phyloP scores from a whole-genome alignment of 768 basidiomycete species.

The Amanita fuliginea region DNA sequence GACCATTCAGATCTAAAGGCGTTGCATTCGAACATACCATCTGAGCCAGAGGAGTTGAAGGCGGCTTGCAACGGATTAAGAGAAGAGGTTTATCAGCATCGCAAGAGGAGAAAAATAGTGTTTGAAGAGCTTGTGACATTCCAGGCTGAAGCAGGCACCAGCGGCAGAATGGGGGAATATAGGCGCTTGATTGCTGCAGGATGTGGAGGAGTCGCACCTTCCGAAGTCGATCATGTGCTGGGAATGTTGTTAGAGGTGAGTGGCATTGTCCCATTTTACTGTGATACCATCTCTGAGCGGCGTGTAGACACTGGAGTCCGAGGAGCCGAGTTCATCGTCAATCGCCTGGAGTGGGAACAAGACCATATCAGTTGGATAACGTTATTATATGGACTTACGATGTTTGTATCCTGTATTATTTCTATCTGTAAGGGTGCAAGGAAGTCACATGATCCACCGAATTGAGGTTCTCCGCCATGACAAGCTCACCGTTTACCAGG shows the following conservation, averaged over 20 bases:
- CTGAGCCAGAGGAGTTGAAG: constrained; percentile 41
- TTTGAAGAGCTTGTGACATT: constrained; percentile 72
- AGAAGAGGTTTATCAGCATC: constrained; percentile 53
- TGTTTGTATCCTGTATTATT: not conserved
- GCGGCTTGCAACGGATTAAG: constrained; percentile 48
- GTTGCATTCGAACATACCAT: constrained; percentile 47
- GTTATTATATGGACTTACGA: not conserved
- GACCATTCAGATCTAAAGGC: constrained; percentile 55
- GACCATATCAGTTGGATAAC: constrained; percentile 19
- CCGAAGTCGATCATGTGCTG: constrained; percentile 84
- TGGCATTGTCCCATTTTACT: constrained; percentile 1
- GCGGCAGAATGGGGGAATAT: constrained; percentile 83
- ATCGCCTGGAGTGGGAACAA: constrained; percentile 34
- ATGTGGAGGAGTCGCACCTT: constrained; percentile 74
- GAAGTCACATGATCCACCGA: constrained; percentile 1
- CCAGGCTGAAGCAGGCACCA: constrained; percentile 86
- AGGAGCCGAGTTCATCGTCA: constrained; percentile 60
- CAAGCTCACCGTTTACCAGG: constrained; percentile 21
- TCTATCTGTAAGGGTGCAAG: no score
- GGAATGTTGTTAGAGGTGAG: constrained; percentile 76
- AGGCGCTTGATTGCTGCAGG: constrained; percentile 81
- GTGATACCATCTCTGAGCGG: not conserved
- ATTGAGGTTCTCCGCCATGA: constrained; percentile 9
- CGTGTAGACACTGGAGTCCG: constrained; percentile 65
- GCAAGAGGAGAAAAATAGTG: constrained; percentile 55